These are phyloP conservation scores for Sclerotinia trifoliorum DNA, from an alignment of 2,329 filamentous ascomycete species.

Conservation along the genomic window DNA sequence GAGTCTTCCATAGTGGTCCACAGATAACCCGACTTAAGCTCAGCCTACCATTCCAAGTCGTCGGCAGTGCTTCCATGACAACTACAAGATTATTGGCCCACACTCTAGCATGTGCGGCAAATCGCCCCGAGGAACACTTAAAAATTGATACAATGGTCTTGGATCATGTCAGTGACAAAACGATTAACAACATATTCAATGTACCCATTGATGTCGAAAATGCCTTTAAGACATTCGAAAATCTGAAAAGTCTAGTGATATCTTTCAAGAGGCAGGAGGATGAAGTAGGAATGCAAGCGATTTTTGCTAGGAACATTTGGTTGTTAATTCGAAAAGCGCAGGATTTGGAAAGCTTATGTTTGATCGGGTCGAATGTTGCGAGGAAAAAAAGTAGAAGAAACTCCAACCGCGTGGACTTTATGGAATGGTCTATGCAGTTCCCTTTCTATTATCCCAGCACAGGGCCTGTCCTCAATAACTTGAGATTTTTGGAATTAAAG, in stretches of 20 bases:
- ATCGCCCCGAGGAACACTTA: constrained; percentile 47
- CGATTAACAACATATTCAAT: constrained; percentile 50
- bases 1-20: constrained; percentile 47
- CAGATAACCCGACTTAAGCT: constrained; percentile 49
- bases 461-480: constrained; percentile 24
- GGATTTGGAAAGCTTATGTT: constrained; percentile 48
- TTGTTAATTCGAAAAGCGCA: constrained; percentile 49
- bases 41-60: constrained; percentile 52
- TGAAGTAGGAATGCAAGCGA: constrained; percentile 39
- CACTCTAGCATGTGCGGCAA: constrained; percentile 49
- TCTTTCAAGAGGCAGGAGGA: constrained; percentile 48
- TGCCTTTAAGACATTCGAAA: constrained; percentile 45
- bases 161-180: constrained; percentile 51
- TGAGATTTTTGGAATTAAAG: constrained; percentile 39
- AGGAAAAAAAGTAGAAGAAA: constrained; percentile 31
- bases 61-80: constrained; percentile 47
- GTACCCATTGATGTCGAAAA: constrained; percentile 53
- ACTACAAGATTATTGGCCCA: constrained; percentile 54
- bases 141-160: constrained; percentile 49
- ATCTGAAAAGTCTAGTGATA: constrained; percentile 48
- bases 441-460: constrained; percentile 33
- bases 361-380: constrained; percentile 44
- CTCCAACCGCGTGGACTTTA: constrained; percentile 23
- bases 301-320: constrained; percentile 51
- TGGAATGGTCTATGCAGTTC: constrained; percentile 36